A percentile compares a stretch with the other conserved stretches of the same genome.
phyloP scores from a whole-genome alignment of 78 protist genomes.

The Cavenderia fasciculata region DNA sequence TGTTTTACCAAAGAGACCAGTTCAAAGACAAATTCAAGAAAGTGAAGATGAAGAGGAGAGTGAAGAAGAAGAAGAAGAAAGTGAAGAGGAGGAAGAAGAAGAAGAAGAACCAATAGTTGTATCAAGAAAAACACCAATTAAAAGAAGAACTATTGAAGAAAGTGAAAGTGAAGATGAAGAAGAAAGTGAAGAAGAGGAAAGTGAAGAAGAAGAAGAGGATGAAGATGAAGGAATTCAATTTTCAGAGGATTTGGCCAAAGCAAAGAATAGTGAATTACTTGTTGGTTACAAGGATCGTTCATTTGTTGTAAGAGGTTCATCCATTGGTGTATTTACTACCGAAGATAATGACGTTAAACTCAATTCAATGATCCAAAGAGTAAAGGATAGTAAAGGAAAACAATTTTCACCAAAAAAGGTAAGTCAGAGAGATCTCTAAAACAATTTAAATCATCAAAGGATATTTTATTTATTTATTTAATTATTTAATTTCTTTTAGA shows the following conservation, averaged over 20 bases:
- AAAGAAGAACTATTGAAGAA: conserved; percentile 21
- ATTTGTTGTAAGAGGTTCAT: conserved; percentile 78
- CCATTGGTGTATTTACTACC: conserved; percentile 78
- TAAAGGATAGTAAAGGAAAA: conserved; percentile 53
- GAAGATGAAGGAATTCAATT: conserved; percentile 1
- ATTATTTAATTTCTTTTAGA: conserved; percentile 5
- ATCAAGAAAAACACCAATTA: neutral
- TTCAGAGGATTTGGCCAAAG: conserved; percentile 5
- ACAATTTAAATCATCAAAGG: neutral
- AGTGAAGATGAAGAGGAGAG: neutral
- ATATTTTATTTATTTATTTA: neutral
- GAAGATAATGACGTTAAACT: conserved; percentile 67
- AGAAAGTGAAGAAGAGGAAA: neutral
- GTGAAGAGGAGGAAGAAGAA: conserved; percentile 9
- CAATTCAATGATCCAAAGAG: conserved; percentile 41
- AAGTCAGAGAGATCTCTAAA: neutral
- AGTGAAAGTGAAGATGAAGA: conserved; percentile 25
- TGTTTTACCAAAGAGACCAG: neutral
- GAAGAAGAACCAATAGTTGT: neutral
- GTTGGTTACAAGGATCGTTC: conserved; percentile 79
- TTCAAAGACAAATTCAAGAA: neutral
- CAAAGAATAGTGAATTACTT: conserved; percentile 54
- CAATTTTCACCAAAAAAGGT: conserved; percentile 73
- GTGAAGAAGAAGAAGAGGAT: conserved; percentile 26
- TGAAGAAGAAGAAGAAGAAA: conserved; percentile 36